A percentile compares a stretch with the other conserved stretches of the same genome.
Evolutionary conservation across 352 stramenopile species (phyloP).

Genomic region (Thalassiosira livingstoniorum): DNA sequence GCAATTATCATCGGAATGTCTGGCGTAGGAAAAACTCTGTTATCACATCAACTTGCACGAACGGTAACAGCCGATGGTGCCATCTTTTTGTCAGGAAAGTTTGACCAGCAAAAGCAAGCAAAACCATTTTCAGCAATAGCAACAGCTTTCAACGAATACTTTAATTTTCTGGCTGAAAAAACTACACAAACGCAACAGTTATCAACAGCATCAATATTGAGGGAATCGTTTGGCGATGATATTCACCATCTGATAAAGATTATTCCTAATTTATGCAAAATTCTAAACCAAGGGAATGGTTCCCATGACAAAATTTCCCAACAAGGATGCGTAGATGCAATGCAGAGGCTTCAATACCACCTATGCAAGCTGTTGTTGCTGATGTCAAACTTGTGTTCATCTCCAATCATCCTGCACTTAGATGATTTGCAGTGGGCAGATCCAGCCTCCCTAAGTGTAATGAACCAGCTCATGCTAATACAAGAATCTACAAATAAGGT

Average conservation of each 20-base stretch:
- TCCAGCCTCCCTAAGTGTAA: too few relatives aligned
- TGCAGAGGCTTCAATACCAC: constrained; percentile 15
- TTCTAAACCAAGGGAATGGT: neutral
- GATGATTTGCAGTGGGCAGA: constrained; percentile 19
- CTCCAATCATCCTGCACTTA: constrained; percentile 4
- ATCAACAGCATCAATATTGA: neutral
- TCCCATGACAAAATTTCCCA: neutral
- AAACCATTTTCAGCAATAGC: constrained; percentile 18
- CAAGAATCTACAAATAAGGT: constrained; percentile 2
- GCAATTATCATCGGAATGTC: constrained; percentile 20
- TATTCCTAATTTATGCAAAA: constrained; percentile 9
- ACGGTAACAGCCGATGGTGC: neutral
- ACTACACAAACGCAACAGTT: neutral
- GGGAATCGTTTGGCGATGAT: neutral
- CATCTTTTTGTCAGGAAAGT: constrained; percentile 32
- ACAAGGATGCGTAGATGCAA: constrained; percentile 1
- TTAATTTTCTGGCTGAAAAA: neutral
- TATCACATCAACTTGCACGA: constrained; percentile 14
- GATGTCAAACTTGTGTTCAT: neutral
- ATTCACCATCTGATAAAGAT: neutral
- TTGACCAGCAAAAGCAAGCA: constrained; percentile 25
- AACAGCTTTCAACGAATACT: constrained; percentile 20
- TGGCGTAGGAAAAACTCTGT: constrained; percentile 17
- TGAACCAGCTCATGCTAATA: constrained; percentile 3
- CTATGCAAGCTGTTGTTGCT: constrained; percentile 9